phyloP scores from a whole-genome alignment of 1,139 yeast species.

The Kodamaea anthophila region DNA sequence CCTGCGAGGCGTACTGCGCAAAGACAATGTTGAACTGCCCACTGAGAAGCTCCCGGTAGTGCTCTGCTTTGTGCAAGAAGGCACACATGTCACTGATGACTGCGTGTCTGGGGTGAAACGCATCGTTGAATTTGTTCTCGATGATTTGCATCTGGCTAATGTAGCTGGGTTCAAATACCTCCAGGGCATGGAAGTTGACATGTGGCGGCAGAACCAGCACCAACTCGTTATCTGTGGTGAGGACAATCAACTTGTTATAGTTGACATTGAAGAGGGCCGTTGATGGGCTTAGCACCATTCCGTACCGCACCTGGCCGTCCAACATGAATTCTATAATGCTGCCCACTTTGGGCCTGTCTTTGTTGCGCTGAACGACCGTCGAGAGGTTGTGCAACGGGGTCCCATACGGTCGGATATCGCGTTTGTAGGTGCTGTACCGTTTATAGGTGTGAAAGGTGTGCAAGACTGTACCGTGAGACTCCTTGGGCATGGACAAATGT shows the following conservation, averaged over 20 bases:
- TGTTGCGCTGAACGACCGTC: constrained; percentile 17
- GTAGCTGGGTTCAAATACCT: constrained; percentile 20
- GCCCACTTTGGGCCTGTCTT: constrained; percentile 23
- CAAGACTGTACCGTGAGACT: too few relatives aligned
- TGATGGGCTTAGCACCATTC: constrained; percentile 28
- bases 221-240: constrained; percentile 28
- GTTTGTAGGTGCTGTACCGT: too few relatives aligned
- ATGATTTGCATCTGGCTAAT: constrained; percentile 15
- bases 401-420: too few relatives aligned
- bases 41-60: constrained; percentile 9
- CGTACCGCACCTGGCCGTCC: constrained; percentile 10
- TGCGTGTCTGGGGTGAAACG: constrained; percentile 12
- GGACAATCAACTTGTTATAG: constrained; percentile 27
- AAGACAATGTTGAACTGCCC: constrained; percentile 18
- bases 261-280: constrained; percentile 28
- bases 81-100: constrained; percentile 14
- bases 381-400: constrained; percentile 12
- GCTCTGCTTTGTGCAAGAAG: constrained; percentile 12
- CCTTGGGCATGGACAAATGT: background rate
- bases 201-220: constrained; percentile 20
- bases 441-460: too few relatives aligned
- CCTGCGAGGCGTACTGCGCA: constrained; percentile 18
- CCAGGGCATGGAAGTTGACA: constrained; percentile 23
- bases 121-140: constrained; percentile 19
- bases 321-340: constrained; percentile 27